phyloP scores from a whole-genome alignment of 768 basidiomycete species.

The Rhizopogon sp. region DNA sequence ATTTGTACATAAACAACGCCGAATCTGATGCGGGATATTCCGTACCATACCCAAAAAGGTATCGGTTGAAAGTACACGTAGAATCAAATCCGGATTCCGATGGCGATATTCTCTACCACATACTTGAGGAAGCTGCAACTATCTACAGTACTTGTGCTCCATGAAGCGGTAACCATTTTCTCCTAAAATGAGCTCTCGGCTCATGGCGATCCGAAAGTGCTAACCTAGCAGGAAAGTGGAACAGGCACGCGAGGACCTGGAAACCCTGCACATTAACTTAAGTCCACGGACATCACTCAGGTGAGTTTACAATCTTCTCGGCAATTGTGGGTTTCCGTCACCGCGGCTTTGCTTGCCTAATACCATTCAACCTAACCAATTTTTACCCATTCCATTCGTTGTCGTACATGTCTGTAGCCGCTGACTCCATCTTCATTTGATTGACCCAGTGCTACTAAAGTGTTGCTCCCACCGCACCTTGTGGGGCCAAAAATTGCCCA shows the following conservation, averaged over 20 bases:
- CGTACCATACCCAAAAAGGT: constrained; percentile 18
- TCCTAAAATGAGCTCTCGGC: constrained; percentile 15
- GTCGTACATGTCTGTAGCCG: constrained; percentile 19
- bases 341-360: constrained; percentile 32
- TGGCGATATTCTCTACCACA: background rate
- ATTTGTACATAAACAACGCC: constrained; percentile 24
- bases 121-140: constrained; percentile 4
- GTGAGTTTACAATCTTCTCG: constrained; percentile 25
- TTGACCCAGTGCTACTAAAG: constrained; percentile 11
- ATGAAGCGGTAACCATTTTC: constrained; percentile 9
- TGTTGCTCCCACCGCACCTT: constrained; percentile 12
- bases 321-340: constrained; percentile 29
- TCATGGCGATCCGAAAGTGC: constrained; percentile 19
- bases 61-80: background rate
- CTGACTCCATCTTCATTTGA: constrained; percentile 20
- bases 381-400: constrained; percentile 23
- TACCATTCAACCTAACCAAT: constrained; percentile 24
- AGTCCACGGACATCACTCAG: constrained; percentile 33
- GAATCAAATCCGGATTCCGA: too few relatives aligned
- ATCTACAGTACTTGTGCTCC: background rate
- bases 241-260: constrained; percentile 32
- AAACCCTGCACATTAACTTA: constrained; percentile 32
- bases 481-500: constrained; percentile 6
- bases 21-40: constrained; percentile 20
- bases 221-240: constrained; percentile 16